Evolutionary conservation across 768 basidiomycete species (phyloP), one percentile per base, ranked within the genome.

Genomic region (Grammothele lineata): DNA sequence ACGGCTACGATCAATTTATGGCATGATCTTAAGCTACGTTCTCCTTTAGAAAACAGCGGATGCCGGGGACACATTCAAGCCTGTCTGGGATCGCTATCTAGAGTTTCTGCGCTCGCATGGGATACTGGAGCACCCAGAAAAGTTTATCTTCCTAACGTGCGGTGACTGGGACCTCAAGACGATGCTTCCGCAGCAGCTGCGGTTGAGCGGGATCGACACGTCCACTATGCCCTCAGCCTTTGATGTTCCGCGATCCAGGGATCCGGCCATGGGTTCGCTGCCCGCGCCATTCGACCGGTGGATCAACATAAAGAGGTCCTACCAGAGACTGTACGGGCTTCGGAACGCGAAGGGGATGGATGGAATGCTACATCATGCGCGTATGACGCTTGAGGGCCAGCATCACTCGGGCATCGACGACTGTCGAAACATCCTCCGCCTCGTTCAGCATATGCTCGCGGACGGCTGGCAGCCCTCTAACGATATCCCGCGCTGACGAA

Each of bases 321-420:
- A 55, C 48, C 45, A 45, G 25, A 40, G 43, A 19, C 47, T 56
- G n/a, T 46, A 57, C 22, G 40, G 46, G 3, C 40, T 48, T 15
- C 50, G 51, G 11, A 37, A 51, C 30, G 34, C 57, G 24, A 51
- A 47, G 27, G 59, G 54, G 18, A 62, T 64, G 63, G 38, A 44
- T 10, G 48, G 42, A 18, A 64, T 64, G 63, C 56, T 62, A 18
- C 41, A 40, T 10, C 38, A 50, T 36, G 52, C 60, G 47, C 39
- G 48, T 22, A 48, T 64, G 40, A 42, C 52, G 24, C 45, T 63
- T 24, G 62, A 57, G 48, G 61, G 61, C 12, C 57, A 60, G 33
- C 59, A 64, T 27, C 63, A 64, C 25, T 62, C 61, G 21, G 63
- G 63, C 3, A 64, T 64, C 26, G 63, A 64, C 40, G 63, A 64